Evolutionary conservation across 2,329 filamentous ascomycete genomes (phyloP), one percentile per base, ranked within the genome.

Genomic region (Neophaeococcomyces aloes): DNA sequence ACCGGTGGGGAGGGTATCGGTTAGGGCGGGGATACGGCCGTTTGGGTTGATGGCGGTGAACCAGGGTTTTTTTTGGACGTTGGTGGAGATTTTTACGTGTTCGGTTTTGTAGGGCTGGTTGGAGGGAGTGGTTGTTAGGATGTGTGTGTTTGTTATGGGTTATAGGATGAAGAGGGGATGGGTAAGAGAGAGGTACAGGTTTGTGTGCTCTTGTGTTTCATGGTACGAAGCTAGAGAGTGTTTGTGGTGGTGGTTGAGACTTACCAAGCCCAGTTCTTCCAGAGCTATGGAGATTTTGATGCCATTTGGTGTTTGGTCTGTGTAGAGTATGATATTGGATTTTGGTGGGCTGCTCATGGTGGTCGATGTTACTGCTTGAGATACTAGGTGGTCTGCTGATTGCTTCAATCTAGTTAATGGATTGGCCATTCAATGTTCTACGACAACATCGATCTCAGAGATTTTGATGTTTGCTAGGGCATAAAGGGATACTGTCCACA

Each of bases 31-130:
- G 56, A 94, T 94, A 53, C 87, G 83, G 51, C 87, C 87, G 61
- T 94, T 94, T 51, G 87, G 87, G 65, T 94, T 94, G 66, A 94
- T 93, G 41, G 80, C 79, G 21, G 93, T 74, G 65, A 89, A 95
- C 86, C 85, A 93, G 13, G 76, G 77, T 62, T 89, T 76, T 56
- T 91, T 93, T 57, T 93, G 86, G n/a, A 69, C 74, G 60, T 86
- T 83, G 50, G 83, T 83, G 40, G 56, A 56, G 38, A 71, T 66
- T 37, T 70, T 58, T 30, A 70, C 58, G n/a, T 60, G 33, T 7
- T 61, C 57, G 1, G 53, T 34, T 23, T 61, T 59, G 47, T 65
- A 64, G 3, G 33, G 34, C 29, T n/a, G n/a, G n/a, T n/a, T n/a
- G n/a, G n/a, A n/a, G n/a, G n/a, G n/a, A n/a, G n/a, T n/a, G n/a